Conservation (phyloP, 139 green algal genomes). For the Coelastrella sp. region DNA sequence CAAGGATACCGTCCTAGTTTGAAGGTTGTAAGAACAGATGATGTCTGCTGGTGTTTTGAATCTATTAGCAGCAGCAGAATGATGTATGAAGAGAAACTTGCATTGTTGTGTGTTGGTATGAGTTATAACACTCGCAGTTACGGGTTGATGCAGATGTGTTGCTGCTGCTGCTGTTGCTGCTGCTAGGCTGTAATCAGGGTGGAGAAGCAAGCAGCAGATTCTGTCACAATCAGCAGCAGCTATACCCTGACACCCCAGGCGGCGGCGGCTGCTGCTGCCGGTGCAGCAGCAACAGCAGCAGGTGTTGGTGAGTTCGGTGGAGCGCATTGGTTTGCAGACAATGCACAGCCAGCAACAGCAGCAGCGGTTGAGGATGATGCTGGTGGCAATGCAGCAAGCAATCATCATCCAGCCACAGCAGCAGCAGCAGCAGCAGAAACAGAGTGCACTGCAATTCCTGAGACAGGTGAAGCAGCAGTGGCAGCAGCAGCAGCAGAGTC, state of each 20-base stretch:
- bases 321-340: constrained; percentile 8
- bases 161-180: not conserved
- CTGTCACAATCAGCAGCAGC: constrained; percentile 4
- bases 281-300: not conserved
- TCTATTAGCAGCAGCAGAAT: too few species aligned
- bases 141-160: not conserved
- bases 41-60: too few species aligned
- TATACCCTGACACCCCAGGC: not conserved
- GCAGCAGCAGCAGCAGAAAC: not conserved
- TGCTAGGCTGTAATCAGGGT: not conserved
- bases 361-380: not conserved
- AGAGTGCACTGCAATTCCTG: not conserved
- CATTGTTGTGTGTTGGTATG: too few species aligned
- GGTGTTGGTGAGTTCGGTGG: constrained; percentile 15
- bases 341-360: not conserved
- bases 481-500: not conserved
- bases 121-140: too few species aligned
- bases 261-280: constrained; percentile 5
- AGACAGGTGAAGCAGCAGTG: not conserved
- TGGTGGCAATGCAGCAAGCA: too few species aligned
- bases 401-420: too few species aligned
- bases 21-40: too few species aligned
- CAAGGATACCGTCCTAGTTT: too few species aligned
- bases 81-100: too few species aligned
- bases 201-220: not conserved